phyloP scores from a whole-genome alignment of 768 basidiomycete species.

The Nidula microcarpa region DNA sequence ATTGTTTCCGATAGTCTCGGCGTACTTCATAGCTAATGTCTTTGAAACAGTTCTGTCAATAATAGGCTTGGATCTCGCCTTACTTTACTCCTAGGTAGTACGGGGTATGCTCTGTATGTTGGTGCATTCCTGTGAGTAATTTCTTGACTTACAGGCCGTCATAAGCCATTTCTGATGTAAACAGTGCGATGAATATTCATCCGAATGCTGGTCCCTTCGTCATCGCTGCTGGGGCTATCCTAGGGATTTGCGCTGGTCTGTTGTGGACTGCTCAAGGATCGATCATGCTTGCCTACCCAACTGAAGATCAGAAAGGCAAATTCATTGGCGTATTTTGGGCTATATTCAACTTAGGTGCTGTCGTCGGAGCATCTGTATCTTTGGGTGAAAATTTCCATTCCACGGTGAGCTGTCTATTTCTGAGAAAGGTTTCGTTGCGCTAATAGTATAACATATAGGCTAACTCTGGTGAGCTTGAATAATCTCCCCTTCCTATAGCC shows the following conservation, averaged over 20 bases:
- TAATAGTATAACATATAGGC: not conserved
- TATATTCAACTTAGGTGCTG: slow-evolving; percentile 80
- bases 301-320: slow-evolving; percentile 71
- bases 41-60: slow-evolving; percentile 59
- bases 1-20: not conserved
- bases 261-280: slow-evolving; percentile 87
- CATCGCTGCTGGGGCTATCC: slow-evolving; percentile 66
- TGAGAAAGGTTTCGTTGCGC: not conserved
- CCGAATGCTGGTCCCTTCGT: slow-evolving; percentile 57
- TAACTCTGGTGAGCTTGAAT: not conserved
- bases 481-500: not conserved
- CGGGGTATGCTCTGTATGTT: slow-evolving; percentile 76
- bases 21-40: slow-evolving; percentile 7
- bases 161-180: not conserved
- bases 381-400: slow-evolving; percentile 70
- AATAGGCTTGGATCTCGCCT: slow-evolving; percentile 73
- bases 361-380: slow-evolving; percentile 75
- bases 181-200: slow-evolving; percentile 70
- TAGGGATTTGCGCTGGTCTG: slow-evolving; percentile 68
- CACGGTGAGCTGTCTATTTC: slow-evolving; percentile 20
- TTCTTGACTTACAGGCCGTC: not conserved
- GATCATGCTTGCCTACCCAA: slow-evolving; percentile 81
- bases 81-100: slow-evolving; percentile 71
- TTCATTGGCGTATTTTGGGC: slow-evolving; percentile 83
- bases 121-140: slow-evolving; percentile 62